These are phyloP conservation scores for Rhodotorula sp. DNA, from an alignment of 1,284 basidiomycete species.

Conservation along the genomic window DNA sequence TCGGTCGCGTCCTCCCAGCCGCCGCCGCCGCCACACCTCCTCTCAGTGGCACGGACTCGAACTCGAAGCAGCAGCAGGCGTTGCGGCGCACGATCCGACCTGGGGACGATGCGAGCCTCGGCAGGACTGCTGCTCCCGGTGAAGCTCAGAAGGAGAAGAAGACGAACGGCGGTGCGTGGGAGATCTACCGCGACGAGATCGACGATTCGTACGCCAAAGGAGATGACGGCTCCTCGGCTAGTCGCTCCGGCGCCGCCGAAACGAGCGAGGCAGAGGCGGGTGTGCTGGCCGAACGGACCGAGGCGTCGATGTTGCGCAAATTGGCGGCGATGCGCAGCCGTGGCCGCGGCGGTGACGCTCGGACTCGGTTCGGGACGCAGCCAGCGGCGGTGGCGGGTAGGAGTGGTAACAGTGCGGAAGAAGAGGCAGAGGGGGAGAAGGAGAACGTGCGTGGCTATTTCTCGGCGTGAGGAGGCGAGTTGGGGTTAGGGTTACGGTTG, in stretches of 20 bases:
- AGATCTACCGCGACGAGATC: not conserved
- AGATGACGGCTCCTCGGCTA: too few relatives aligned
- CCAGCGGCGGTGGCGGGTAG: too few relatives aligned
- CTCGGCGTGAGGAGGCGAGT: not conserved
- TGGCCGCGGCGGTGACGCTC: not conserved
- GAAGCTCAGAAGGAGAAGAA: not conserved
- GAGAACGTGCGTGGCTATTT: not conserved
- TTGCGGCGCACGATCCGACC: constrained; percentile 1
- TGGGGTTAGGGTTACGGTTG: too few relatives aligned
- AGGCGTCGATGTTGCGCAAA: not conserved
- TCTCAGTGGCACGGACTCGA: not conserved
- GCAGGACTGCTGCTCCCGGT: too few relatives aligned
- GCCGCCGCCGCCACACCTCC: not conserved
- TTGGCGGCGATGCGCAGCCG: not conserved
- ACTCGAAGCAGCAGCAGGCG: not conserved
- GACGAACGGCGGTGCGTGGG: not conserved
- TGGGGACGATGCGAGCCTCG: not conserved
- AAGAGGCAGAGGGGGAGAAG: not conserved
- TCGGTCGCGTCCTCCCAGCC: not conserved
- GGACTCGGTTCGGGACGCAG: not conserved
- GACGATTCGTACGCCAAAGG: not conserved
- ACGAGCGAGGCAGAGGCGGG: not conserved
- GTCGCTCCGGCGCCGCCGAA: too few relatives aligned
- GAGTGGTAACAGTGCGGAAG: not conserved
- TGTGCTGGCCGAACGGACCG: not conserved